phyloP scores from a whole-genome alignment of 768 basidiomycete species.

The Lentinula edodes region DNA sequence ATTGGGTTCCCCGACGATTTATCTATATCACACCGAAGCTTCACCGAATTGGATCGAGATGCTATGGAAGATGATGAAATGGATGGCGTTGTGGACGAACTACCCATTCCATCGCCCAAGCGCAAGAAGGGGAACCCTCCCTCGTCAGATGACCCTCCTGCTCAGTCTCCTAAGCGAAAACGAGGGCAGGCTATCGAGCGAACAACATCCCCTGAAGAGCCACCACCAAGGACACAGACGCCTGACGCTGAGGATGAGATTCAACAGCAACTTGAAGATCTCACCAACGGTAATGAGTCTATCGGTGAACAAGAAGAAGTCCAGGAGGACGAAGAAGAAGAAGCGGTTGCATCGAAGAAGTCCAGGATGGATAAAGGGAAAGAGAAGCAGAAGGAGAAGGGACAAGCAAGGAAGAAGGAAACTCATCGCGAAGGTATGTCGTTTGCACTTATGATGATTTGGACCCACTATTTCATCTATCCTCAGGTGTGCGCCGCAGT shows the following conservation, averaged over 20 bases:
- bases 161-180: slow-evolving; percentile 33
- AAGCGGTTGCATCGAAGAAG: slow-evolving; percentile 16
- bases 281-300: not conserved
- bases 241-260: slow-evolving; percentile 34
- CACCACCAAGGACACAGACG: slow-evolving; percentile 11
- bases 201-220: not conserved
- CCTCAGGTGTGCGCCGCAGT: slow-evolving; percentile 60
- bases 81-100: slow-evolving; percentile 10
- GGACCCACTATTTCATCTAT: not conserved
- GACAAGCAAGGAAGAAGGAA: slow-evolving; percentile 1
- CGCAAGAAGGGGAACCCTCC: slow-evolving; percentile 41
- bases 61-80: slow-evolving; percentile 32
- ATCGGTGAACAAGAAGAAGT: slow-evolving; percentile 22
- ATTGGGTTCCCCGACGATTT: slow-evolving; percentile 16
- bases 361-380: not conserved
- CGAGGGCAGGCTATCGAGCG: slow-evolving; percentile 30
- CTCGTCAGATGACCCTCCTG: slow-evolving; percentile 10
- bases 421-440: slow-evolving; percentile 3
- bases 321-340: slow-evolving; percentile 30
- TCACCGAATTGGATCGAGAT: slow-evolving; percentile 45
- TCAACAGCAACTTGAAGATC: slow-evolving; percentile 27
- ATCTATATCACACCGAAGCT: slow-evolving; percentile 32
- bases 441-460: slow-evolving; percentile 7
- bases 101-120: slow-evolving; percentile 22
- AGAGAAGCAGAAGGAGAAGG: not conserved